A percentile compares a stretch with the other conserved stretches of the same genome.
phyloP scores from a whole-genome alignment of 2,329 filamentous ascomycete genomes.

The Hypoxylon sp. region DNA sequence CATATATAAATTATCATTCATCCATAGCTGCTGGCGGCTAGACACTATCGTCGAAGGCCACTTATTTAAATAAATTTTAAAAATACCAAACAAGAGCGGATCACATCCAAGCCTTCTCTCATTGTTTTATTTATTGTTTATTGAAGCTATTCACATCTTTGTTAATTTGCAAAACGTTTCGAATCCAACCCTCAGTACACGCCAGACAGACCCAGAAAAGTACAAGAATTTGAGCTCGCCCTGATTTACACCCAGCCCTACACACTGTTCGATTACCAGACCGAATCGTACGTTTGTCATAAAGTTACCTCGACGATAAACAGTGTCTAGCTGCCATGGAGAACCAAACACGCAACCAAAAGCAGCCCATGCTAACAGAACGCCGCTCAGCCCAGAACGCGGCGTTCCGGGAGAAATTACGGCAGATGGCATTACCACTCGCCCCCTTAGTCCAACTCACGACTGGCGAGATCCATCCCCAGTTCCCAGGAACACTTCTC shows the following conservation, averaged over 20 bases:
- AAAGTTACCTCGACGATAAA: neutral
- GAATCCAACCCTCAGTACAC: neutral
- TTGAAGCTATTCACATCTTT: constrained; percentile 18
- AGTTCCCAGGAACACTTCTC: constrained; percentile 76
- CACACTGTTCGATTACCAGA: neutral
- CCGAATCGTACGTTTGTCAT: neutral
- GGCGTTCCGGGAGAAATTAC: constrained; percentile 72
- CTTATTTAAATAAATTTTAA: constrained; percentile 31
- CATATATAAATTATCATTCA: constrained; percentile 45
- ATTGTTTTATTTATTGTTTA: constrained; percentile 26
- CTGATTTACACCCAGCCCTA: neutral
- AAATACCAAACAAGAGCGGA: constrained; percentile 24
- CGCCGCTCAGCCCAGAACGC: constrained; percentile 63
- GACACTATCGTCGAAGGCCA: constrained; percentile 49
- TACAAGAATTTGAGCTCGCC: neutral
- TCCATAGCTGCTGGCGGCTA: constrained; percentile 53
- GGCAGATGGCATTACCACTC: constrained; percentile 75
- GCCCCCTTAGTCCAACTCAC: constrained; percentile 76
- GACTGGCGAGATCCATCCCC: constrained; percentile 73
- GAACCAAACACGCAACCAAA: constrained; percentile 45
- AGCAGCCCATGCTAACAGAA: constrained; percentile 48
- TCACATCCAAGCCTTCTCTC: constrained; percentile 37
- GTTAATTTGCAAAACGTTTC: constrained; percentile 3
- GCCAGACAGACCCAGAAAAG: neutral
- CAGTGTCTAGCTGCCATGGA: constrained; percentile 41